Evolutionary conservation across 257 asterid species (phyloP).

Genomic region (Fraxinus americana): DNA sequence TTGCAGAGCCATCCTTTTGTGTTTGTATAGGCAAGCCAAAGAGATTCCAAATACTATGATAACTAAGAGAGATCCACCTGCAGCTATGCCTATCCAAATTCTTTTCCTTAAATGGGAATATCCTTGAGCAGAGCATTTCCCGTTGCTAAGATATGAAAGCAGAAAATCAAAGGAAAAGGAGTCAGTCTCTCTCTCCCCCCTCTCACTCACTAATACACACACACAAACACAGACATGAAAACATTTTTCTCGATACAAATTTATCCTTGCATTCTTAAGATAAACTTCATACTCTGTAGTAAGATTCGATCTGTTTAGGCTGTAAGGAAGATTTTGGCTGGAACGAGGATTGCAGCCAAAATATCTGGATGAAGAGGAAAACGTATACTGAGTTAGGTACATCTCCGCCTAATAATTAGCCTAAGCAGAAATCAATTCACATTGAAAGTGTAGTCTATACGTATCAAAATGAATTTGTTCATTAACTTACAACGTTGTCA

Average conservation of each 20-base stretch:
- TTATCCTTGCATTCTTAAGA: slow-evolving; percentile 7
- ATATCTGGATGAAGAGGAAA: slow-evolving; percentile 44
- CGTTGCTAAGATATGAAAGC: slow-evolving; percentile 43
- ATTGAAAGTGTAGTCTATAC: slow-evolving; percentile 6
- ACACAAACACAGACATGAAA: slow-evolving; percentile 5
- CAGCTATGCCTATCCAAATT: slow-evolving; percentile 47
- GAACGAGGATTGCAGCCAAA: slow-evolving; percentile 54
- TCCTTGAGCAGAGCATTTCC: slow-evolving; percentile 39
- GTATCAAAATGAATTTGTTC: not conserved
- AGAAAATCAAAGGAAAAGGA: slow-evolving; percentile 10
- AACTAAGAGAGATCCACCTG: slow-evolving; percentile 51
- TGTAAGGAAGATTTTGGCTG: slow-evolving; percentile 34
- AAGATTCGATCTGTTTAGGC: slow-evolving; percentile 38
- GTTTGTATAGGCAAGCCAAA: slow-evolving; percentile 41
- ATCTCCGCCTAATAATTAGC: not conserved
- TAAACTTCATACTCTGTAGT: slow-evolving; percentile 61
- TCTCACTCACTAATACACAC: too few species aligned
- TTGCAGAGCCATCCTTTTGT: slow-evolving; percentile 31
- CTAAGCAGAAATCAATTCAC: not conserved
- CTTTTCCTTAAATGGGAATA: slow-evolving; percentile 38
- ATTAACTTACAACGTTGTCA: slow-evolving; percentile 54
- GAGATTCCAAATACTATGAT: slow-evolving; percentile 35
- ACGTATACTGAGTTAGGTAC: slow-evolving; percentile 5
- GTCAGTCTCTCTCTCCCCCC: slow-evolving; percentile 11
- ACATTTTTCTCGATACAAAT: not conserved